phyloP scores from a whole-genome alignment of 2,329 filamentous ascomycete species.

The Sporothrix euskadiensis region DNA sequence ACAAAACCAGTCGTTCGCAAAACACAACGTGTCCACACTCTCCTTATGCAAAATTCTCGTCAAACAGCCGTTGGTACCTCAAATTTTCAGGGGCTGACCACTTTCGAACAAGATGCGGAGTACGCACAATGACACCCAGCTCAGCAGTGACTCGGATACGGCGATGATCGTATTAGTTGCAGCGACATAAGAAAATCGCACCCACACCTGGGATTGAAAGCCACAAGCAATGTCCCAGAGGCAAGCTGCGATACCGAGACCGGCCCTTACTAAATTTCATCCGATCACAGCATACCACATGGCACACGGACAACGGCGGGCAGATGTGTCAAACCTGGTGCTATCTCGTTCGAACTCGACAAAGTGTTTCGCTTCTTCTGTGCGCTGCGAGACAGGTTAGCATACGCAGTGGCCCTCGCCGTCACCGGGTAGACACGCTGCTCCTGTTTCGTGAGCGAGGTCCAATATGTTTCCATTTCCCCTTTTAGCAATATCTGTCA shows the following conservation, averaged over 20 bases:
- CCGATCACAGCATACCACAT: neutral
- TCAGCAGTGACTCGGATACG: neutral
- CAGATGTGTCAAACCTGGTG: neutral
- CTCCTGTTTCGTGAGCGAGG: slow-evolving; percentile 25
- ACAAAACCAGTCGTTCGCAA: neutral
- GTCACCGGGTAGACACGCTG: slow-evolving; percentile 19
- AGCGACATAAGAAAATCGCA: neutral
- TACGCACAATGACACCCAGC: neutral
- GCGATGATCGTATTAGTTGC: neutral
- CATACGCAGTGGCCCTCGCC: neutral
- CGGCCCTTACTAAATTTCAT: neutral
- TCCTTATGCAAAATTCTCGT: neutral
- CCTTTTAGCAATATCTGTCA: slow-evolving; percentile 15
- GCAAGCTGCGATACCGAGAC: neutral
- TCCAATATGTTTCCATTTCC: neutral
- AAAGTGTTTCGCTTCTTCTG: slow-evolving; percentile 4
- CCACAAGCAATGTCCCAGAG: neutral
- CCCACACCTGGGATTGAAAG: neutral
- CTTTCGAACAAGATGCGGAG: neutral
- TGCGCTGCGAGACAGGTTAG: neutral
- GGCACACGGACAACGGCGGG: neutral
- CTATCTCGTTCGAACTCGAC: neutral
- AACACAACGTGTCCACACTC: neutral
- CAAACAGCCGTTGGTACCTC: neutral
- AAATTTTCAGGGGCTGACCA: neutral